Base-by-base conservation (phyloP, 768 basidiomycete species). In the Naganishia antarctica region DNA sequence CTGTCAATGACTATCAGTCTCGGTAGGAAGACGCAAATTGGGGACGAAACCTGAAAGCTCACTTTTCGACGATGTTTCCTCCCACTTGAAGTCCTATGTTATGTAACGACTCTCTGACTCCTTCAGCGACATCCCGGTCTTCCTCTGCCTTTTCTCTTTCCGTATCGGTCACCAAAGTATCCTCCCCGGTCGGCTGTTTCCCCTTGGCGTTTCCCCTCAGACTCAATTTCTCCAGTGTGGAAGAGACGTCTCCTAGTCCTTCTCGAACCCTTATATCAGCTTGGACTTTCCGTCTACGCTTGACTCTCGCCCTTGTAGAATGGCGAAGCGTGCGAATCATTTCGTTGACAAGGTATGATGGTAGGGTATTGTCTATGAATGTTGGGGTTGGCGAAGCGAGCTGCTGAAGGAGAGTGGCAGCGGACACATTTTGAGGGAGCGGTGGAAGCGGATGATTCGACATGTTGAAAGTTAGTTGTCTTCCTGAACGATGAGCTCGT, bases 41-140 rank as follows among this genome's bases (percentile, higher is more conserved):
- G 12, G 8, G 28, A 41, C 45, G 51, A 31, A 61, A 48, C 50
- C 45, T 37, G 15, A 16, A 62, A 8, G 79, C 82, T 65, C 67
- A 92, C 92, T 87, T 82, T 81, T 94, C 92, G 1, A 87, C 84
- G 64, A 92, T 84, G 73, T 89, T 90, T 4, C 86, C 85, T 0
- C 92, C 92, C 1, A 93, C 88, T 72, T 91, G 88, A 69, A 86
- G 78, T 0, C 92, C 92, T 65, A 97, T 89, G 7, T 84, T 81
- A 75, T 94, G 91, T 41, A 96, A 78, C 58, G 90, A 80, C 32
- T 82, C 74, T 44, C 85, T 79, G 12, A 90, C 76, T 9, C 82
- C 87, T 53, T 88, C 87, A 53, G 90, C 89, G 15, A 90, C 87
- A 32, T 88, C 88, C n/a, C 88, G 89, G 26, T 87, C 87, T 64